Conservation (phyloP, 2,329 filamentous ascomycete species). For the Lasiodiplodia sp. region DNA sequence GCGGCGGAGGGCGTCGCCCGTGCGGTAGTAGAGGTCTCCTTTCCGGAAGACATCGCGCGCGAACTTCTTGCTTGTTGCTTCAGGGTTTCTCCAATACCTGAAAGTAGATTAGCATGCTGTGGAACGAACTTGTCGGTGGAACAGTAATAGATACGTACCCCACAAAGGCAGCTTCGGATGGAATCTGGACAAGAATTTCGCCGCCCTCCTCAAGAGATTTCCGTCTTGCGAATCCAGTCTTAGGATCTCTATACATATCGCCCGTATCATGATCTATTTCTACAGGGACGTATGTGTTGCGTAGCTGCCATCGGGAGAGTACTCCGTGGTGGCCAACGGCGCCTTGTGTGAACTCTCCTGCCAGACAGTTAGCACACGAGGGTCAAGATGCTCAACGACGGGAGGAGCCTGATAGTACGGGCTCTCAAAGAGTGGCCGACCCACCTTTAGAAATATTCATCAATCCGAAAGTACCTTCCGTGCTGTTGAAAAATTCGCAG, state of each 20-base stretch:
- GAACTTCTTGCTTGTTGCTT: slow-evolving; percentile 68
- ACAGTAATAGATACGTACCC: neutral
- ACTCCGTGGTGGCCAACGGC: slow-evolving; percentile 76
- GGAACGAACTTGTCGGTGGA: slow-evolving; percentile 69
- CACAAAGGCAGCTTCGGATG: slow-evolving; percentile 57
- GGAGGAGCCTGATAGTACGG: neutral
- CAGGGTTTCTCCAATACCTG: slow-evolving; percentile 73
- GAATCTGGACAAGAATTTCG: slow-evolving; percentile 6
- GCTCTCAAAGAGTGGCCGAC: neutral
- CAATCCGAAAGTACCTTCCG: slow-evolving; percentile 72
- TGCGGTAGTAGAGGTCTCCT: slow-evolving; percentile 57
- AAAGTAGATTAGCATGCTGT: slow-evolving; percentile 71
- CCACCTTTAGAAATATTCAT: slow-evolving; percentile 61
- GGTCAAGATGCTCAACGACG: neutral
- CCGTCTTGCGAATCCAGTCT: slow-evolving; percentile 55
- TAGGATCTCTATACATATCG: slow-evolving; percentile 25
- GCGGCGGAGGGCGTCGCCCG: slow-evolving; percentile 56
- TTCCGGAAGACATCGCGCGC: slow-evolving; percentile 56
- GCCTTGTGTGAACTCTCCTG: slow-evolving; percentile 62
- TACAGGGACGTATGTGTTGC: slow-evolving; percentile 69
- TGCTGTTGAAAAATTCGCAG: slow-evolving; percentile 79
- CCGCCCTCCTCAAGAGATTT: slow-evolving; percentile 56
- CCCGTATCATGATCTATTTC: slow-evolving; percentile 69
- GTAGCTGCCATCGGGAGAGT: slow-evolving; percentile 61
- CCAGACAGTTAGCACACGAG: neutral